phyloP scores from a whole-genome alignment of 768 basidiomycete genomes.

The Tulasnella sp. region DNA sequence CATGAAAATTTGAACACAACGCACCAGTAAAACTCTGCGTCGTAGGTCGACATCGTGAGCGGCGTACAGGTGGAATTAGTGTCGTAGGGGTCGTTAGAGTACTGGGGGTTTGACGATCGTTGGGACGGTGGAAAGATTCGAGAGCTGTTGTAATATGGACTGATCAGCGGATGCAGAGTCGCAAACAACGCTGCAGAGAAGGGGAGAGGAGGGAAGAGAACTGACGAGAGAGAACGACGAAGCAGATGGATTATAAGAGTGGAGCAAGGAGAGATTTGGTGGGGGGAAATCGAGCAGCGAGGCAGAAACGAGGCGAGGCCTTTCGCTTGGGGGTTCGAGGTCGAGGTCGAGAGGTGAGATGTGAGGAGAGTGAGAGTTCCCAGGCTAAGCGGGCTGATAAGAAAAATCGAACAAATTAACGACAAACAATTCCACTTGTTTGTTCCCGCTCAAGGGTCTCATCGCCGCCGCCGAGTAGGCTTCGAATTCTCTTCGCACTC shows the following conservation, averaged over 20 bases:
- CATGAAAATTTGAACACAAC: conserved; percentile 5
- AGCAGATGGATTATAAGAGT: neutral
- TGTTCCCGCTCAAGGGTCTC: neutral
- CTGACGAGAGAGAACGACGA: conserved; percentile 1
- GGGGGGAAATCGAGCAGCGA: neutral
- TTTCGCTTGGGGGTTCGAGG: neutral
- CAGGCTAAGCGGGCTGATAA: conserved; percentile 1
- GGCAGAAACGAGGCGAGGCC: conserved; percentile 1
- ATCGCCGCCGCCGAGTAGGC: neutral
- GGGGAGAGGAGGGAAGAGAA: neutral
- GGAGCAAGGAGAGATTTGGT: neutral
- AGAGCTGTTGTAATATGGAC: neutral
- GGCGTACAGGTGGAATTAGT: neutral
- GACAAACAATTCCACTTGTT: neutral
- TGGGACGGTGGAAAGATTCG: neutral
- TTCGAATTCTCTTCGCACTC: neutral
- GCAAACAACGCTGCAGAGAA: neutral
- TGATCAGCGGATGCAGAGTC: neutral
- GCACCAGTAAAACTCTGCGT: conserved; percentile 17
- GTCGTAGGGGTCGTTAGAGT: neutral
- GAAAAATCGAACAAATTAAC: neutral
- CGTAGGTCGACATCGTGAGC: conserved; percentile 6
- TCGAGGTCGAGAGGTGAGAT: conserved; percentile 1
- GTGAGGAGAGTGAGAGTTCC: neutral
- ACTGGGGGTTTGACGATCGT: neutral